Base-by-base conservation (phyloP, 2,329 filamentous ascomycete genomes). In the Cyclaneusma minus region DNA sequence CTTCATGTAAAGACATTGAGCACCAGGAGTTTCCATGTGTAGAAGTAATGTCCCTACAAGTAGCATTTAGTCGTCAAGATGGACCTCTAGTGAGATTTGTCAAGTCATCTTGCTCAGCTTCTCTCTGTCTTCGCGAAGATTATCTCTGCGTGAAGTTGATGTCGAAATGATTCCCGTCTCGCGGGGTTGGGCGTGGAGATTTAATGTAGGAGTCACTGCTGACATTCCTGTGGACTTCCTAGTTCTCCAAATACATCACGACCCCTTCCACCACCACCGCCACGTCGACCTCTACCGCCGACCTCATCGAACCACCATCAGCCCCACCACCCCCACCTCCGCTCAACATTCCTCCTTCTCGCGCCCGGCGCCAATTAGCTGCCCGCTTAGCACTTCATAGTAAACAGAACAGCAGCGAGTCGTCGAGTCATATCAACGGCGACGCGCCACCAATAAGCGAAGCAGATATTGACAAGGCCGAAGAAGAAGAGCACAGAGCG, bases 341-440 rank as follows among this genome's bases (percentile, higher is more conserved):
- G 8, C 60, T 93, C 43, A 89, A 87, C 48, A 73, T 87, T 18
- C 75, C 80, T 1, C 85, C 87, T 3, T 91, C 83, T 6, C 72
- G 87, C 27, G 87, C 87, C 6, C 72, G 87, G 26, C 64, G 83
- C 29, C 83, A 92, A 50, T 67, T 95, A n/a, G 85, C 84, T n/a
- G 80, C 81, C 8, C 72, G 85, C 8, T 63, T 95, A 43, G 69
- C 81, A 3, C 68, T 78, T 52, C 78, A 82, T 37, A 69, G 73
- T 38, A 76, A 81, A 49, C 68, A 70, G 37, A 44, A 43, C 13
- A 24, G n/a, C n/a, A n/a, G 31, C 3, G 33, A 38, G 16, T 24
- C 21, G 7, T 26, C 26, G 4, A 38, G 37, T 22, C 30, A 26
- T 4, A 36, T 40, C n/a, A 43, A 37, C 17, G 34, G 30, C 16